Evolutionary conservation across 2,329 filamentous ascomycete species (phyloP), one percentile per base, ranked within the genome.

Genomic region (Fusarium annulatum): DNA sequence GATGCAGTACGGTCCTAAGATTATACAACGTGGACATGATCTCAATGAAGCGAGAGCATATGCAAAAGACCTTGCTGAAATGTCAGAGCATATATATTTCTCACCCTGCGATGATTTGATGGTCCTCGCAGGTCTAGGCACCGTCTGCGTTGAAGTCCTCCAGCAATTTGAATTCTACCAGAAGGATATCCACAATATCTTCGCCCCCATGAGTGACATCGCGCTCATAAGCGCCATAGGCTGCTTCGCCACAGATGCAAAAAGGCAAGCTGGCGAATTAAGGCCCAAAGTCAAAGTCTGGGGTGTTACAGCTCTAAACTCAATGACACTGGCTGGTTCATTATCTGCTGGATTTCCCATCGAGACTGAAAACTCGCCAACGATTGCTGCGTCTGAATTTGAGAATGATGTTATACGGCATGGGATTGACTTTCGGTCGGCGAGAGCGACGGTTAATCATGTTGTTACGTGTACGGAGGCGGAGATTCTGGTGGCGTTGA

Each of bases 221-320:
- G 61, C 53, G 30, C 61, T 63, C 7, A 48, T 61, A 10, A 61
- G 53, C 5, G 61, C 26, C 1, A 48, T 63, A 10, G 53, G 53
- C 15, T 63, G 61, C 34, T 60, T 60, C 10, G 36, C 43, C 12
- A 61, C n/a, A 34, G 61, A 63, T 10, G 61, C 33, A 30, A 61
- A 42, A 23, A 18, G 23, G 1, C 14, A 36, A 15, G 39, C 34
- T 1, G 59, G 51, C 8, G 21, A 43, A 11, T 1, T 19, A 7
- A 12, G 42, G 8, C 61, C 53, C 1, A 46, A 41, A 7, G 34
- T 48, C 15, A 48, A 28, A 21, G 61, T 61, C 28, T 63, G 61
- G 61, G 61, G 53, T 2, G 52, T 63, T 0, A 14, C 61, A 9
- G 36, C 61, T 1, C 15, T 63, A 2, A 63, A 49, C n/a, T 63